phyloP scores from a whole-genome alignment of 805 yeast genomes.

The Ascoidea rubescens region DNA sequence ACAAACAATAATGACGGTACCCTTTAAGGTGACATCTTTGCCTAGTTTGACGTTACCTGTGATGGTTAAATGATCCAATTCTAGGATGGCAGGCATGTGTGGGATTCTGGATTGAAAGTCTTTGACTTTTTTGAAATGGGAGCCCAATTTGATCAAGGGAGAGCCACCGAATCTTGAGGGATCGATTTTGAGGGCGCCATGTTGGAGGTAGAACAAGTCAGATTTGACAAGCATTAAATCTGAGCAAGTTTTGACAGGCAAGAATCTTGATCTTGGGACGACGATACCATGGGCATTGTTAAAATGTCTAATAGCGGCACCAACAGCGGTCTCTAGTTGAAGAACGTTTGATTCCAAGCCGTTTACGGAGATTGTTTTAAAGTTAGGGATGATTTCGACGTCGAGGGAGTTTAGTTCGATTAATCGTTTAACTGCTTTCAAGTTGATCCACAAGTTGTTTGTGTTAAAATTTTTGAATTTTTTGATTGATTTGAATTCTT shows the following conservation, averaged over 20 bases:
- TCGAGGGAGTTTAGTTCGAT: slow-evolving; percentile 72
- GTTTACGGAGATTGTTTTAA: slow-evolving; percentile 65
- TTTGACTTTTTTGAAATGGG: slow-evolving; percentile 90
- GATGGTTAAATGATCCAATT: slow-evolving; percentile 92
- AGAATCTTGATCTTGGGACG: slow-evolving; percentile 94
- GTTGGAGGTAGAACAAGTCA: slow-evolving; percentile 80
- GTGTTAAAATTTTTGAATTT: slow-evolving; percentile 98
- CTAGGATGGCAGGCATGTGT: slow-evolving; percentile 92
- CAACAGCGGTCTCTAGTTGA: slow-evolving; percentile 97
- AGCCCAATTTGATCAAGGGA: slow-evolving; percentile 91
- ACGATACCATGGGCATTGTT: slow-evolving; percentile 93
- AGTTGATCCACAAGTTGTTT: slow-evolving; percentile 93
- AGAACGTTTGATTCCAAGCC: slow-evolving; percentile 69
- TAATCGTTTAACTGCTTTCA: slow-evolving; percentile 86
- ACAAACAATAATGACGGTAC: slow-evolving; percentile 95
- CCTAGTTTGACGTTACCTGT: slow-evolving; percentile 94
- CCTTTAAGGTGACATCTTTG: slow-evolving; percentile 80
- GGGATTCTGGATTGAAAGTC: slow-evolving; percentile 83
- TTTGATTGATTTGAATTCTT: slow-evolving; percentile 94
- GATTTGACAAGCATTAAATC: slow-evolving; percentile 91
- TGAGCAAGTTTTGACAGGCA: slow-evolving; percentile 96
- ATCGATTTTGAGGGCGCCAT: slow-evolving; percentile 79
- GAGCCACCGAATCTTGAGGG: slow-evolving; percentile 79
- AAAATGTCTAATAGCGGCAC: slow-evolving; percentile 97
- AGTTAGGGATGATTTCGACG: slow-evolving; percentile 93